A percentile compares a stretch with the other conserved stretches of the same genome.
These are phyloP conservation scores for Domatiomyces globalis DNA, from an alignment of 2,329 filamentous ascomycete genomes.

Conservation along the genomic window DNA sequence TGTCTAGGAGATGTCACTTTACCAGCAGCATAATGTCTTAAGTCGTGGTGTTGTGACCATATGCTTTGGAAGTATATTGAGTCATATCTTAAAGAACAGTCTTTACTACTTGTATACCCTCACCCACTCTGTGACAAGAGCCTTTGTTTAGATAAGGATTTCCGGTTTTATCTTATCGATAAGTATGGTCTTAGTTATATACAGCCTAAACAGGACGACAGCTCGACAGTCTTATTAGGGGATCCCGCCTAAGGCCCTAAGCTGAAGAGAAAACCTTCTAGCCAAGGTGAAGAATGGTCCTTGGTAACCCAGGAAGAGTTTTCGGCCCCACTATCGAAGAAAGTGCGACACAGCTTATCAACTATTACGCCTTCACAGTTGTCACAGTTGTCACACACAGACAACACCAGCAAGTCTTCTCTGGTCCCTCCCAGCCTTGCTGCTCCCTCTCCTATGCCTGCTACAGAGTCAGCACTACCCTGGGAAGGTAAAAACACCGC, in stretches of 20 bases:
- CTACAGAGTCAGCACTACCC: neutral
- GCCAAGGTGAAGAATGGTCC: too few relatives aligned
- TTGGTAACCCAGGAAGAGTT: neutral
- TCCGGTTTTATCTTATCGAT: constrained; percentile 4
- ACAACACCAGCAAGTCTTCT: neutral
- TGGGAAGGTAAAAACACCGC: neutral
- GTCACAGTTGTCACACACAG: neutral
- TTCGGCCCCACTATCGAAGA: neutral
- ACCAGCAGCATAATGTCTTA: constrained; percentile 1
- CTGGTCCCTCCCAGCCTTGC: neutral
- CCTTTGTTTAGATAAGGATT: neutral
- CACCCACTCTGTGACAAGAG: constrained; percentile 1
- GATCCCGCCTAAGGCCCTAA: neutral
- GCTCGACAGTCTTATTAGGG: neutral
- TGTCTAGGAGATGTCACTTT: constrained; percentile 1
- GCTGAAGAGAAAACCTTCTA: neutral
- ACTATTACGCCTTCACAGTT: neutral
- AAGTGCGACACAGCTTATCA: neutral
- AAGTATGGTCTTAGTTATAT: constrained; percentile 1
- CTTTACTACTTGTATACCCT: neutral
- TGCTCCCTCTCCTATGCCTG: neutral
- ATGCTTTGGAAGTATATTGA: constrained; percentile 4
- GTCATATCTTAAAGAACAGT: too few relatives aligned
- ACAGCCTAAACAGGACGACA: neutral
- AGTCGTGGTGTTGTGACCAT: constrained; percentile 4